Base-by-base conservation (phyloP, 306 rosid species). In the Vigna nakashimae region DNA sequence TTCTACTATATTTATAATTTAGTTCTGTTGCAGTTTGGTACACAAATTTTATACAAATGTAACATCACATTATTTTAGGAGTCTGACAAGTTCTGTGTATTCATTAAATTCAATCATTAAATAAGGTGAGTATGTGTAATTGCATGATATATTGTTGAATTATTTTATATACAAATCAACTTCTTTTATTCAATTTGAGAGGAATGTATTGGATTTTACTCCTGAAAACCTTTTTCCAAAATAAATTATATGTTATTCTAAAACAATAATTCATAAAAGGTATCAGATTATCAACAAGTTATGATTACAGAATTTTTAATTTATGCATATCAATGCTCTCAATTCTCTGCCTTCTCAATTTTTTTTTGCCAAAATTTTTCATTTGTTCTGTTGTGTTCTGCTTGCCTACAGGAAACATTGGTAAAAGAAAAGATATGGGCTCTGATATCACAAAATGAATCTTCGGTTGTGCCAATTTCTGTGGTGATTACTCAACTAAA, bases 371-470 rank as follows among this genome's bases (percentile, higher is more conserved):
- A 1, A 51, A 48, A 4, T 17, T 57, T 56, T 73, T 71, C 77
- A 64, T 69, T 82, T 77, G 55, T 51, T 75, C 51, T 6, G 12
- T 50, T 84, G 34, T 24, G 46, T 66, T 77, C 50, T 75, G 56
- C 75, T 80, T 72, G 10, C 57, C 43, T 83, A 95, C 97, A 92
- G 85, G 99, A 95, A 79, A 77, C 83, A 17, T 66, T 95, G 81
- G 82, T 85, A 70, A 95, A 86, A 91, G 99, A 95, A 83, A 95
- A 91, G 87, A 84, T 95, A 57, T 95, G 98, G 98, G 81, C 90
- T 85, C 7, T 92, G 81, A 65, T 89, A 74, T 89, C 96, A 38
- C 99, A 92, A 85, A 95, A 85, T 80, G 98, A 95, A 84, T 92
- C 97, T 82, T 92, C 97, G 3, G 79, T 95, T 12, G 65, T 95